phyloP scores from a whole-genome alignment of 148 eudicot species.

The Beta vulgaris region DNA sequence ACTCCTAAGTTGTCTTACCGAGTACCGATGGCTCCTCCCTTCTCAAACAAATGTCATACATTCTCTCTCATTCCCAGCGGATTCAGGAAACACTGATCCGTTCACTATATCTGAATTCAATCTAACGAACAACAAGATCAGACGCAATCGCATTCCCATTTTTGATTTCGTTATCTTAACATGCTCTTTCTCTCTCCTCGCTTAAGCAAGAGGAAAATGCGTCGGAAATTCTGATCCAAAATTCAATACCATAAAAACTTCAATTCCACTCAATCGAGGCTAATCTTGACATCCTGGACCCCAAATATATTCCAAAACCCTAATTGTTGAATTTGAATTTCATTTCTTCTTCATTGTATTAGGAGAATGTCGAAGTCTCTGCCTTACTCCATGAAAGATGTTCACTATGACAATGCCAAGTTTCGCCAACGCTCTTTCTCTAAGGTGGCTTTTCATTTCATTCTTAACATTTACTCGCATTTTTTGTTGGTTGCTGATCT shows the following conservation, averaged over 20 bases:
- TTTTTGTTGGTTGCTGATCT: neutral
- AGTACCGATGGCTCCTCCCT: too few species aligned
- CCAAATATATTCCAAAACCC: neutral
- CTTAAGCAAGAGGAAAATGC: too few species aligned
- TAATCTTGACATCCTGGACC: too few species aligned
- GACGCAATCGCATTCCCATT: neutral
- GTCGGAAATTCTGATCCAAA: neutral
- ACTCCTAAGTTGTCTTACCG: neutral
- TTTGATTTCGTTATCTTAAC: neutral
- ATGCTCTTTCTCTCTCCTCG: too few species aligned
- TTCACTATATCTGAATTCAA: neutral
- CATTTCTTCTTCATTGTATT: neutral
- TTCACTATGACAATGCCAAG: conserved; percentile 82
- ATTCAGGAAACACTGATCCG: neutral
- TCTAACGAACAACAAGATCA: neutral
- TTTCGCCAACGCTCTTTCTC: conserved; percentile 70
- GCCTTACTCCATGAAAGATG: conserved; percentile 74
- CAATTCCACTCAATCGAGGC: neutral
- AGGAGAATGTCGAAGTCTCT: conserved; percentile 56
- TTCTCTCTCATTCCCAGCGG: neutral
- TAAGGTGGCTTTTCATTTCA: conserved; percentile 37
- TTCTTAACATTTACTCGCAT: neutral
- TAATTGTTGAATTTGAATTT: neutral
- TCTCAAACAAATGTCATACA: too few species aligned
- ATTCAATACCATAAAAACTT: too few species aligned